Evolutionary conservation across 2,329 filamentous ascomycete species (phyloP).

Genomic region (Xylariaceae sp.): DNA sequence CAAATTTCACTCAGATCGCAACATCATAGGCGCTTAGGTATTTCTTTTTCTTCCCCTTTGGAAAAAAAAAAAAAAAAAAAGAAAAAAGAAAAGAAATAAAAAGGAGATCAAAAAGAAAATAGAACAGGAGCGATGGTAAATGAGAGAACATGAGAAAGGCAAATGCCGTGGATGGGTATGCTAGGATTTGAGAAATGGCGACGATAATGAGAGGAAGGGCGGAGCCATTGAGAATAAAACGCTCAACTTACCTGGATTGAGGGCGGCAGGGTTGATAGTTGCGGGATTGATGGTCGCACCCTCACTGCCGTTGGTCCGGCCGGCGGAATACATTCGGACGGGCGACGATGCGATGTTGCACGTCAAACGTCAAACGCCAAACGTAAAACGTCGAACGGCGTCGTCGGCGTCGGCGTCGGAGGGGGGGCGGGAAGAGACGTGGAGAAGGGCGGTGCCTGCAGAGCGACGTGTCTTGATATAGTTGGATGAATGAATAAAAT

Average conservation of each 20-base stretch:
- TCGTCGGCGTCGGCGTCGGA: slow-evolving; percentile 18
- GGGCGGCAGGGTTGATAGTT: slow-evolving; percentile 61
- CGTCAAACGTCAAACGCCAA: slow-evolving; percentile 25
- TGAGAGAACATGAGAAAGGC: background rate
- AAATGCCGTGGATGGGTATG: background rate
- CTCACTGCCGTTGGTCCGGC: slow-evolving; percentile 66
- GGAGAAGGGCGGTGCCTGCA: slow-evolving; percentile 41
- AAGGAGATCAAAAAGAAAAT: background rate
- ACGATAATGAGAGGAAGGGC: slow-evolving; percentile 12
- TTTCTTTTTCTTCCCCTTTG: background rate
- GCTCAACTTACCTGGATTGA: slow-evolving; percentile 55
- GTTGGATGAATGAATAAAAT: slow-evolving; percentile 39
- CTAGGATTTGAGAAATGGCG: background rate
- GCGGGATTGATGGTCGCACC: slow-evolving; percentile 89
- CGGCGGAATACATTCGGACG: slow-evolving; percentile 52
- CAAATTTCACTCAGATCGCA: background rate
- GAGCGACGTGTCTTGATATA: slow-evolving; percentile 58
- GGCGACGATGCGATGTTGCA: slow-evolving; percentile 39
- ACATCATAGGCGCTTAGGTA: background rate
- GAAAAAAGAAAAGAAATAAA: background rate
- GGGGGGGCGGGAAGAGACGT: slow-evolving; percentile 28
- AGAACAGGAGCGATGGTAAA: slow-evolving; percentile 15
- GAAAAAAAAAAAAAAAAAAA: background rate
- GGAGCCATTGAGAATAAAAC: slow-evolving; percentile 22
- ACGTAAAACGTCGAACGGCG: slow-evolving; percentile 27